Conservation (phyloP, 495 filamentous ascomycete genomes). For the Podospora anserina region DNA sequence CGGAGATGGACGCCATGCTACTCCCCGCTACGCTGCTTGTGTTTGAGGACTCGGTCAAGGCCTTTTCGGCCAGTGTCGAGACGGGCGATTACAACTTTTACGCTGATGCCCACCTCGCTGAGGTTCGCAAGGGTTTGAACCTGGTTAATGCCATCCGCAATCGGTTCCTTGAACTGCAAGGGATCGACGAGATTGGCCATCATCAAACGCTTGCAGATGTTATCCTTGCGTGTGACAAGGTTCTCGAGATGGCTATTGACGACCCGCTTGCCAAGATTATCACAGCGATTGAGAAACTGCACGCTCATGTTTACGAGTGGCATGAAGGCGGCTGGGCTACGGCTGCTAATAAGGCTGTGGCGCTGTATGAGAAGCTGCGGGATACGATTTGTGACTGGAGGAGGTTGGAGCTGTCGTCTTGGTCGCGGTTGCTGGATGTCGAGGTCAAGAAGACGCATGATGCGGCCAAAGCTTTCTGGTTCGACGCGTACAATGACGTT, state of each 20-base stretch:
- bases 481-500: conserved; percentile 85
- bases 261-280: conserved; percentile 84
- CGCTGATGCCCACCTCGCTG: conserved; percentile 67
- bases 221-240: conserved; percentile 64
- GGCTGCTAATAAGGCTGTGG: conserved; percentile 64
- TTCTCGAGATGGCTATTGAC: conserved; percentile 70
- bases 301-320: conserved; percentile 84
- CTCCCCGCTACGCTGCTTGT: conserved; percentile 64
- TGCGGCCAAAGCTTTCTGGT: conserved; percentile 91
- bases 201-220: conserved; percentile 68
- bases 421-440: conserved; percentile 83
- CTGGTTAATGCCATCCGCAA: conserved; percentile 62
- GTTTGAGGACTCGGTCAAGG: conserved; percentile 56
- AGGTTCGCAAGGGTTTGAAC: conserved; percentile 66
- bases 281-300: conserved; percentile 77
- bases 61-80: conserved; percentile 42
- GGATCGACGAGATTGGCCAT: conserved; percentile 55
- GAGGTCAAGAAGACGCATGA: conserved; percentile 71
- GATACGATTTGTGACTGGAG: conserved; percentile 79
- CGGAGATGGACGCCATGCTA: conserved; percentile 47
- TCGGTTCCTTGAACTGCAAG: conserved; percentile 67
- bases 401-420: conserved; percentile 83
- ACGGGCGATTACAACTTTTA: conserved; percentile 78
- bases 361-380: conserved; percentile 71
- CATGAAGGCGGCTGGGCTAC: conserved; percentile 77